phyloP scores from a whole-genome alignment of 371 early-diverging fungal species.

The Apophysomyces variabilis region DNA sequence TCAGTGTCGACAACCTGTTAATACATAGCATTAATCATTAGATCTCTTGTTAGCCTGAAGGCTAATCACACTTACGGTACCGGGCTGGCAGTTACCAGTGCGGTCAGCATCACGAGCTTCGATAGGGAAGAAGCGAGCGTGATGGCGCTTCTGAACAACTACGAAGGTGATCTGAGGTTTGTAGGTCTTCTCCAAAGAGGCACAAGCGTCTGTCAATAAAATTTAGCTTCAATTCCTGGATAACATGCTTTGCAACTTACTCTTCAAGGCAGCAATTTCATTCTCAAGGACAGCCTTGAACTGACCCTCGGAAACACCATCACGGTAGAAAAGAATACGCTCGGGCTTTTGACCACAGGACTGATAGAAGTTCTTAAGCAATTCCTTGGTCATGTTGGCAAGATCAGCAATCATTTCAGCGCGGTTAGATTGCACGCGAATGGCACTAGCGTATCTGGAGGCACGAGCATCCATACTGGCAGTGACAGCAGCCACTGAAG shows the following conservation, averaged over 20 bases:
- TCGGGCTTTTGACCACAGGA: slow-evolving; percentile 80
- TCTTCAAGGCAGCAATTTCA: slow-evolving; percentile 81
- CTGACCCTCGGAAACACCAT: slow-evolving; percentile 93
- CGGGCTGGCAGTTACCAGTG: slow-evolving; percentile 68
- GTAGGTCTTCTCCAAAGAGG: slow-evolving; percentile 68
- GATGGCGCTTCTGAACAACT: slow-evolving; percentile 96
- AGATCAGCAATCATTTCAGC: slow-evolving; percentile 91
- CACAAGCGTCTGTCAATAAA: slow-evolving; percentile 66
- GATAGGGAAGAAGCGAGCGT: slow-evolving; percentile 91
- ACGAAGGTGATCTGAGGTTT: slow-evolving; percentile 89
- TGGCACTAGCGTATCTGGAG: slow-evolving; percentile 82
- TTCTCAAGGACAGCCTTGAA: slow-evolving; percentile 76
- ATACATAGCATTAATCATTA: neutral
- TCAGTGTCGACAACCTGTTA: slow-evolving; percentile 74
- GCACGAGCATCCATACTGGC: slow-evolving; percentile 86
- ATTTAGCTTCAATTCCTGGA: neutral
- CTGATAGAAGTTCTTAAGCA: slow-evolving; percentile 81
- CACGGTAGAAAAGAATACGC: slow-evolving; percentile 93
- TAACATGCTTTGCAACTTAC: neutral
- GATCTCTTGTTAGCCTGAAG: neutral
- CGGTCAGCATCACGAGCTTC: slow-evolving; percentile 54
- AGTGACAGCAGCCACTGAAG: slow-evolving; percentile 80
- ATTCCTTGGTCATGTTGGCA: slow-evolving; percentile 79
- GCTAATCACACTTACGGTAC: slow-evolving; percentile 58
- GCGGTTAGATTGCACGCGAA: slow-evolving; percentile 83